Evolutionary conservation across 208 protist species (phyloP).

Genomic region (Leishmania braziliensis): DNA sequence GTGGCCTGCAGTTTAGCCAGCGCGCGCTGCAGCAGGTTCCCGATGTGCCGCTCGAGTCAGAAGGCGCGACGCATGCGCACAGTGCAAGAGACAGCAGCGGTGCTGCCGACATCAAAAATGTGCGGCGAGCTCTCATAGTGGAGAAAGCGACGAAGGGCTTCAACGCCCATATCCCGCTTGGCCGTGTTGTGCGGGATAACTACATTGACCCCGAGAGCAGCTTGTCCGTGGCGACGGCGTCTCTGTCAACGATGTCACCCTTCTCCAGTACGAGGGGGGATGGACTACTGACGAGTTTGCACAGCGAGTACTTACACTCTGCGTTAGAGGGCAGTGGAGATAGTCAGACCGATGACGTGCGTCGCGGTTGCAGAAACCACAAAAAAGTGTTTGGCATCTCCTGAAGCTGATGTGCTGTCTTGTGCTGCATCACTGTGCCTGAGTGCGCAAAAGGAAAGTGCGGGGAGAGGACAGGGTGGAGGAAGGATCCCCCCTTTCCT

Average conservation of each 20-base stretch:
- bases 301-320: not conserved
- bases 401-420: not conserved
- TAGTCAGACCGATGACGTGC: not conserved
- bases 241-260: not conserved
- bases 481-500: not conserved
- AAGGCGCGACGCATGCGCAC: conserved; percentile 10
- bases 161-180: not conserved
- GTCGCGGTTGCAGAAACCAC: not conserved
- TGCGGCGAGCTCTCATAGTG: conserved; percentile 14
- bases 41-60: conserved; percentile 20
- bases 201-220: not conserved
- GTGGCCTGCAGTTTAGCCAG: conserved; percentile 52
- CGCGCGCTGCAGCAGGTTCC: conserved; percentile 46
- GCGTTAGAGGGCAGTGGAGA: not conserved
- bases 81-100: conserved; percentile 25
- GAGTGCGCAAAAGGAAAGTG: not conserved
- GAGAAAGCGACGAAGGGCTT: not conserved
- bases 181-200: conserved; percentile 8
- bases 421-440: not conserved
- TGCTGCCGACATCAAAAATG: conserved; percentile 14
- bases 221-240: not conserved
- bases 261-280: not conserved
- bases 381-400: conserved; percentile 14
- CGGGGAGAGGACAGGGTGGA: not conserved
- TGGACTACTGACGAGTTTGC: conserved; percentile 20